Conservation (phyloP, 2,329 filamentous ascomycete genomes). For the Aspergillus pseudoglaucus region DNA sequence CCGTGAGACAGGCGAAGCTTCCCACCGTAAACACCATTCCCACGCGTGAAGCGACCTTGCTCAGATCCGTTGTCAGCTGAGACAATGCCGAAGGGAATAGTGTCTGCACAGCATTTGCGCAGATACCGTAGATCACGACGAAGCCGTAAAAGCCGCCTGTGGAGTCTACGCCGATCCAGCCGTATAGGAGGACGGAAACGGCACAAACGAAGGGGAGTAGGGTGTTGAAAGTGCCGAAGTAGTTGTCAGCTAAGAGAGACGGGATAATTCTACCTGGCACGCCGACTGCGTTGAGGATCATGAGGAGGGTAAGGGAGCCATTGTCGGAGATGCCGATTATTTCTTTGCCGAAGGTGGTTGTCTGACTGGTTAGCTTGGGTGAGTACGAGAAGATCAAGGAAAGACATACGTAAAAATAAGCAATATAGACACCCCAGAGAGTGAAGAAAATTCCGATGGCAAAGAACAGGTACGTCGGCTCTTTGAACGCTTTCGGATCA, state of each 20-base stretch:
- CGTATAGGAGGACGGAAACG: slow-evolving; percentile 45
- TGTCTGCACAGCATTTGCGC: slow-evolving; percentile 40
- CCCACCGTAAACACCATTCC: slow-evolving; percentile 45
- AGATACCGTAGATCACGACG: slow-evolving; percentile 40
- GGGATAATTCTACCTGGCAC: slow-evolving; percentile 49
- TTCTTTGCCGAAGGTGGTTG: slow-evolving; percentile 19
- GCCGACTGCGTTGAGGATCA: slow-evolving; percentile 54
- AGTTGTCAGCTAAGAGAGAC: slow-evolving; percentile 48
- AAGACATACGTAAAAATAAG: slow-evolving; percentile 39
- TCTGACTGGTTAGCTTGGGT: too few relatives aligned
- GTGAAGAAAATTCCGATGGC: slow-evolving; percentile 39
- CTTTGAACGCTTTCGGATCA: slow-evolving; percentile 53
- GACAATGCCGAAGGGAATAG: slow-evolving; percentile 40
- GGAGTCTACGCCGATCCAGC: slow-evolving; percentile 49
- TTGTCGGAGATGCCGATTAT: slow-evolving; percentile 40
- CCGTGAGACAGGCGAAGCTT: slow-evolving; percentile 39
- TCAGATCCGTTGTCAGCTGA: slow-evolving; percentile 42
- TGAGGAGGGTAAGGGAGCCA: slow-evolving; percentile 46
- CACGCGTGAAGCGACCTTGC: slow-evolving; percentile 41
- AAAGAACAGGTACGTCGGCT: slow-evolving; percentile 50
- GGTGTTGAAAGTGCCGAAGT: slow-evolving; percentile 50
- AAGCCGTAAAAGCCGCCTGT: slow-evolving; percentile 37
- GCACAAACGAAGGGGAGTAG: slow-evolving; percentile 45
- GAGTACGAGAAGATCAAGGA: too few relatives aligned
- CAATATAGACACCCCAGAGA: slow-evolving; percentile 50